Conservation (phyloP, 2,329 filamentous ascomycete species). For the Sclerotiophoma versabilis region DNA sequence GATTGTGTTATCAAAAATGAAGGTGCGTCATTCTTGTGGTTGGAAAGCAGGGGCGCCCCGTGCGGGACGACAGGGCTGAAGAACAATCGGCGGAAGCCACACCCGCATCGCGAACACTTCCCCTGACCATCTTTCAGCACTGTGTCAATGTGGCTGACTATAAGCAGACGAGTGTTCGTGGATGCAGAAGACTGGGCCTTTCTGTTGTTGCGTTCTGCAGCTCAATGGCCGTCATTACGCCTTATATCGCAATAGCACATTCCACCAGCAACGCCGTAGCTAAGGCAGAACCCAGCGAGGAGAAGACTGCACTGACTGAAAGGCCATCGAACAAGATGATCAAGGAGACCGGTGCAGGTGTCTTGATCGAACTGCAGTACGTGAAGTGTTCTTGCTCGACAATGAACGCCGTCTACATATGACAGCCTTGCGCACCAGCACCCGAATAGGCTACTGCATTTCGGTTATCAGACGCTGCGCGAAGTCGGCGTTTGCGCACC, state of each 20-base stretch:
- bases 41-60: conserved; percentile 25
- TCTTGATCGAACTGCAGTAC: neutral
- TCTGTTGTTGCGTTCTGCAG: neutral
- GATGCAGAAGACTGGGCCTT: neutral
- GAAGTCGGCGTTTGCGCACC: neutral
- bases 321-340: no score
- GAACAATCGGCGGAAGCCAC: conserved; percentile 13
- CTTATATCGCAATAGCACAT: no score
- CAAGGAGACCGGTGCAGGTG: no score
- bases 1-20: conserved; percentile 12
- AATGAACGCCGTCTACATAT: neutral
- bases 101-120: neutral
- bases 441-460: conserved; percentile 8
- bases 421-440: neutral
- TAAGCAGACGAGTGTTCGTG: neutral
- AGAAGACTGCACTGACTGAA: neutral
- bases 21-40: conserved; percentile 21
- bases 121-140: conserved; percentile 18
- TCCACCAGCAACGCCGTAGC: no score
- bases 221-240: no score
- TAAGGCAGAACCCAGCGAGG: neutral
- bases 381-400: neutral
- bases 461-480: neutral
- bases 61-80: conserved; percentile 28
- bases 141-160: no score